Evolutionary conservation across 2,329 filamentous ascomycete genomes (phyloP), one percentile per base, ranked within the genome.

Genomic region (Fusarium devonianum): DNA sequence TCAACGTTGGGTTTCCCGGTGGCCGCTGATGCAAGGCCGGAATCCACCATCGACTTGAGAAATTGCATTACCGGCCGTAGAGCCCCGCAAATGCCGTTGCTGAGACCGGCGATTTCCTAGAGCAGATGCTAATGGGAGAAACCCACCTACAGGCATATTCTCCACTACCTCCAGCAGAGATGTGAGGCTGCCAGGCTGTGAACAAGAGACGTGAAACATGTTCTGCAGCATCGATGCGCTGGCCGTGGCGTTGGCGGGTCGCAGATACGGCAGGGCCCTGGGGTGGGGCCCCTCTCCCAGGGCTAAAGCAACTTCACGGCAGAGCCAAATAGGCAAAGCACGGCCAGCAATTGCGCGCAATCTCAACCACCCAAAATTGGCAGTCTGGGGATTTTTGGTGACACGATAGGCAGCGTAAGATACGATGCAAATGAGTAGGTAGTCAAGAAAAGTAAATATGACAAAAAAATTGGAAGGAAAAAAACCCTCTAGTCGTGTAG

Each of bases 251-350:
- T 59, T 55, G 54, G 40, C 56, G 50, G 65, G 65, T 65, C 54
- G 62, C 58, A 67, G 56, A 64, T 64, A 43, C 37, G 65, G 64
- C 61, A 61, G 37, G 58, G 61, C 53, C 54, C 56, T 58, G 51
- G 46, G 49, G 48, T 34, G 45, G 44, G 29, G 41, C n/a, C n/a
- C n/a, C 23, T 17, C 23, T 37, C 50, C 43, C 48, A 60, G 62
- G 41, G 51, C 44, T 65, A 56, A 58, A 55, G 52, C 44, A 61
- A 58, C 48, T 47, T 58, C 55, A 60, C 46, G 42, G 49, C 44
- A 50, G 25, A 28, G 17, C 25, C 22, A 37, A 29, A 26, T 21
- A 44, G 30, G 33, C 26, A 21, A 25, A 33, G 7, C 22, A 42
- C 25, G 14, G n/a, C 26, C 11, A 23, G 19, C 34, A 14, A 23